phyloP scores from a whole-genome alignment of 2,329 filamentous ascomycete species.

The Exophiala mesophila region DNA sequence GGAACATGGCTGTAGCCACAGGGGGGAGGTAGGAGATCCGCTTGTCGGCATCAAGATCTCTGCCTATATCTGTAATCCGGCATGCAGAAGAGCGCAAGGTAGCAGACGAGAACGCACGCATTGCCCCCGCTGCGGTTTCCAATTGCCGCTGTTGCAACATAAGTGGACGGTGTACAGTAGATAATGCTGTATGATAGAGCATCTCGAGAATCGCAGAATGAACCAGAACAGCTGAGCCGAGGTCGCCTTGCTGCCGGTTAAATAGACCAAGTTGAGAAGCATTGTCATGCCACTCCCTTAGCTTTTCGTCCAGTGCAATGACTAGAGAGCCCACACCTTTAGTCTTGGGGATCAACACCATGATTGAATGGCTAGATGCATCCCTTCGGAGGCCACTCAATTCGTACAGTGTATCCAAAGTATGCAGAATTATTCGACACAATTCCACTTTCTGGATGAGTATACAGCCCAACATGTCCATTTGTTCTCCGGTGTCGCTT shows the following conservation, averaged over 20 bases:
- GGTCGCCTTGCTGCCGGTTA: conserved; percentile 1
- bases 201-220: conserved; percentile 3
- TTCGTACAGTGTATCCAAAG: conserved; percentile 1
- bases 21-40: background rate
- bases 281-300: conserved; percentile 2
- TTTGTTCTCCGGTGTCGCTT: conserved; percentile 1
- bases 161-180: background rate
- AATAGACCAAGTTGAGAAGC: conserved; percentile 1
- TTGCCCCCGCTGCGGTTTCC: background rate
- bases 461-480: conserved; percentile 1
- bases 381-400: conserved; percentile 1
- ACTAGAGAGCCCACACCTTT: background rate
- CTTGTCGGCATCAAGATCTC: conserved; percentile 1
- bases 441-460: conserved; percentile 1
- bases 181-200: conserved; percentile 1
- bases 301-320: conserved; percentile 2
- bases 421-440: conserved; percentile 2
- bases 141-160: conserved; percentile 1
- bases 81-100: conserved; percentile 1
- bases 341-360: conserved; percentile 1
- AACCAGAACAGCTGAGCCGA: background rate
- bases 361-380: conserved; percentile 1
- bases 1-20: conserved; percentile 1
- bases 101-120: conserved; percentile 2
- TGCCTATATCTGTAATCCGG: conserved; percentile 1